Base-by-base conservation (phyloP, 805 yeast species). In the Candida krabiensis region DNA sequence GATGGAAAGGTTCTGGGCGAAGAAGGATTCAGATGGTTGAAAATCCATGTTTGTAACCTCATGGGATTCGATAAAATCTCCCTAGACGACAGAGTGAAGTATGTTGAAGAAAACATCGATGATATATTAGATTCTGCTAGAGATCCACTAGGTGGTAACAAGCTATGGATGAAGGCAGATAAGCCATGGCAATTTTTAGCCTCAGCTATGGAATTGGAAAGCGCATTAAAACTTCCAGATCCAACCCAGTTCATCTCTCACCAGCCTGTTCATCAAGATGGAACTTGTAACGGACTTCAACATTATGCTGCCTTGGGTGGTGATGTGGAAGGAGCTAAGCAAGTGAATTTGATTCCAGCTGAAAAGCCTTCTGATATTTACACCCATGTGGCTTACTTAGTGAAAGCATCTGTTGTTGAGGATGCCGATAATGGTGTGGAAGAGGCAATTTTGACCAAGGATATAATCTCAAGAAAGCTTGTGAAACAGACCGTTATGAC, bases 401-500 rank as follows among this genome's bases (percentile, higher is more conserved):
- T 86, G 11, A 69, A 70, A 35, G 65, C 69, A 40, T 65, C 79
- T 44, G 70, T 85, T 34, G 73, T 75, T 30, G 58, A 60, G 9
- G 85, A 77, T 26, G 78, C 77, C 5, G 75, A 60, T 9, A 63
- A 65, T 2, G 85, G 81, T 8, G 70, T 75, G 43, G 73, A 71
- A 38, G 61, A 63, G 38, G 91, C 90, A 1, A 32, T 55, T n/a
- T 59, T 66, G 23, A 63, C 85, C 28, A 68, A 73, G 40, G 85
- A 81, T 35, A 74, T 79, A 43, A 76, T 91, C 40, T 75, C 82
- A 14, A 76, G 99, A 52, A 91, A 91, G 58, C 83, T 93, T 31
- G 96, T 93, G 25, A 91, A 91, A 58, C 99, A 91, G 60, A 88
- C 99, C 0, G 98, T 91, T 18, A 91, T 91, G 99, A 91, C 99